phyloP scores from a whole-genome alignment of 1,284 basidiomycete species.

The Singerocomus rubriflavus region DNA sequence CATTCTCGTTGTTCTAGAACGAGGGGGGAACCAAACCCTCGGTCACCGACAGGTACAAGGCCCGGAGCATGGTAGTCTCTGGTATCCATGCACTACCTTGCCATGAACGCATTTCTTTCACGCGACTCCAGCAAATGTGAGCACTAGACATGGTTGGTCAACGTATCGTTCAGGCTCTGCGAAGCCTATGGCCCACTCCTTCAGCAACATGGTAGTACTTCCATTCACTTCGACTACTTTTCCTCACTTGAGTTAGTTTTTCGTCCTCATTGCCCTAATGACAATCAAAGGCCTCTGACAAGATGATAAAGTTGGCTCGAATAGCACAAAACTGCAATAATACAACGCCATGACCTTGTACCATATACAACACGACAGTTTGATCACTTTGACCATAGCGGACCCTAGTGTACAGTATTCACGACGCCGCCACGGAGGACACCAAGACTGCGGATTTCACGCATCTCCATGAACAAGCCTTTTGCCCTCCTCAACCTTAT shows the following conservation, averaged over 20 bases:
- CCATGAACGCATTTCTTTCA: background rate
- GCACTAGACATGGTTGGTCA: too few relatives aligned
- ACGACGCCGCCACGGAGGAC: background rate
- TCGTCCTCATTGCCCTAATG: background rate
- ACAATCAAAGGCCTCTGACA: background rate
- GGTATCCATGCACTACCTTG: background rate
- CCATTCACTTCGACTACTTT: background rate
- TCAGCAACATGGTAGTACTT: background rate
- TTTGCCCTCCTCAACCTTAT: conserved; percentile 42
- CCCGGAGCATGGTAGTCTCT: too few relatives aligned
- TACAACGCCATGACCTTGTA: conserved; percentile 8
- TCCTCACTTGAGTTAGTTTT: background rate
- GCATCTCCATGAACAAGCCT: conserved; percentile 28
- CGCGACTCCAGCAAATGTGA: background rate
- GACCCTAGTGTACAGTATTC: conserved; percentile 8
- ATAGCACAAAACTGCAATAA: background rate
- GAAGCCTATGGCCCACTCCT: too few relatives aligned
- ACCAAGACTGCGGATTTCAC: conserved; percentile 10
- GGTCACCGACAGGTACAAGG: too few relatives aligned
- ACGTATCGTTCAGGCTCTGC: background rate
- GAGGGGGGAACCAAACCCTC: too few relatives aligned
- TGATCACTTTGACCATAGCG: background rate
- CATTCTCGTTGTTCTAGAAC: too few relatives aligned
- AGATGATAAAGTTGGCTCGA: background rate
- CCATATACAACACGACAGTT: conserved; percentile 1